Percentiles rank a stretch among this genome's conserved stretches.
Evolutionary conservation across 225 moss, liverwort and hornwort genomes (phyloP).

Genomic region (Straminergon stramineum): DNA sequence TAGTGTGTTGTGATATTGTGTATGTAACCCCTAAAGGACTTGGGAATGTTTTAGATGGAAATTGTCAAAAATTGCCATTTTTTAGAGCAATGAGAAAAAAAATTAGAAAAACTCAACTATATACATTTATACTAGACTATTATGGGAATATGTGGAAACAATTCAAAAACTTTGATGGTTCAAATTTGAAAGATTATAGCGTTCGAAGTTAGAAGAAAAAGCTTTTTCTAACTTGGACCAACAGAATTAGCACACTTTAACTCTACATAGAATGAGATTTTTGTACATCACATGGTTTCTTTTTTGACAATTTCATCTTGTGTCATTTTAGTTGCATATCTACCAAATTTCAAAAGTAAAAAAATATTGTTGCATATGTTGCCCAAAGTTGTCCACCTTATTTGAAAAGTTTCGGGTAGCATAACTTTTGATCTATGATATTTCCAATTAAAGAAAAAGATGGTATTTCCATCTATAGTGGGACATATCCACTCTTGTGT

Average conservation of each 20-base stretch:
- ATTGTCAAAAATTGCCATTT: neutral
- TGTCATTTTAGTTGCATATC: neutral
- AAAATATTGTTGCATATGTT: neutral
- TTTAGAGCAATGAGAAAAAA: neutral
- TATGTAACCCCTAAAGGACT: neutral
- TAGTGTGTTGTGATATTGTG: neutral
- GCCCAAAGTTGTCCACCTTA: accelerated
- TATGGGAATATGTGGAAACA: neutral
- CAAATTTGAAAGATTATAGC: neutral
- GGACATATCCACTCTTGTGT: neutral
- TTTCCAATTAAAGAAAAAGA: neutral
- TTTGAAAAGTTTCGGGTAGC: accelerated
- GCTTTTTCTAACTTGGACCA: accelerated
- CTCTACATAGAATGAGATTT: neutral
- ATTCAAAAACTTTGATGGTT: neutral
- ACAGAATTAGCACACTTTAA: neutral
- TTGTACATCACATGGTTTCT: neutral
- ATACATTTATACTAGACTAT: neutral
- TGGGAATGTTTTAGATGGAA: accelerated
- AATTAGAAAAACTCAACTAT: neutral
- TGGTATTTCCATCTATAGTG: neutral
- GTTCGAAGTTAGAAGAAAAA: neutral
- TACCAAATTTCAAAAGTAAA: neutral
- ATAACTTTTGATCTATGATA: neutral
- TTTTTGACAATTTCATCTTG: neutral